Evolutionary conservation across 2,329 filamentous ascomycete species (phyloP), one percentile per base, ranked within the genome.

Genomic region (Epicoccum nigrum): DNA sequence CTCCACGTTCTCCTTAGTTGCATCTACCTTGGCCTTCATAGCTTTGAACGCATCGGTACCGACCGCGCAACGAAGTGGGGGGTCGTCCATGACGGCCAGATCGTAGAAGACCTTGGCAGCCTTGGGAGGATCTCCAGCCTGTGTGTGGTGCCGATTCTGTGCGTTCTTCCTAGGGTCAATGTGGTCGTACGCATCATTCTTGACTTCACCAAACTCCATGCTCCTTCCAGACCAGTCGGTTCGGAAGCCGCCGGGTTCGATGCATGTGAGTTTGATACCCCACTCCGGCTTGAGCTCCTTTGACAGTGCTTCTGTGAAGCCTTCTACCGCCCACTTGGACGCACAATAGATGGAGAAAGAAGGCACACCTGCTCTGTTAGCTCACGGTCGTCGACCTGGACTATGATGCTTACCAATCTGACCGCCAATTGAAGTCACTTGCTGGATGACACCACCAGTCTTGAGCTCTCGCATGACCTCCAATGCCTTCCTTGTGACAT

Each of bases 391-490:
- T 35, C 4, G 7, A 11, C 9, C 4, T 12, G 5, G 9, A n/a
- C 4, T 23, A 21, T 16, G 2, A n/a, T 34, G 53, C 45, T 71
- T 62, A 59, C 76, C 76, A 12, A 71, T 56, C 54, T 78, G 75
- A 0, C 76, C 77, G 4, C 80, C 82, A 60, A 86, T 77, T 3
- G 79, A 83, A 4, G 79, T 82, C 31, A 85, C 67, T 52, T 85
- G 81, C 30, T 83, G 69, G 11, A 86, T 79, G 5, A 81, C 68
- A 7, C 82, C 83, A 3, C 82, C 81, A 42, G 76, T 77, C 70
- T 63, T 81, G 66, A 54, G 71, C 52, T 73, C 73, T n/a, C 76
- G 68, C 75, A 79, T 76, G n/a, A 66, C 63, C 49, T 76, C 68
- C 53, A 79, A 67, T 1, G 76, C 76, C 55, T 69, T 73, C 35